These are phyloP conservation scores for Jackrogersella minutella DNA, from an alignment of 495 filamentous ascomycete genomes.

Conservation along the genomic window DNA sequence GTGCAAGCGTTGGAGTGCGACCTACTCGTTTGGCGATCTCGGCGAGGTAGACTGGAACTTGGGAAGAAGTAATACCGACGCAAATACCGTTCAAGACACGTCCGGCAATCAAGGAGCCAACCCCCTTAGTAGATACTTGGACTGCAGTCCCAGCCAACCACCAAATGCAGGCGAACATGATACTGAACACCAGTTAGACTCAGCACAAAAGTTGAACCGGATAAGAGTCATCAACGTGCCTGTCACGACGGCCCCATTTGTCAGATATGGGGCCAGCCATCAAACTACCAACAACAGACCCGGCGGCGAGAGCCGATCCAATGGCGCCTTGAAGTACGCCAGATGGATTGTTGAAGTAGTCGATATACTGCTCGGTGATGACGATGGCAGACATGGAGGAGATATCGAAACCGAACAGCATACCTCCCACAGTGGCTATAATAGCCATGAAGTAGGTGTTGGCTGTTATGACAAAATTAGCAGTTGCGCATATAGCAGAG, in stretches of 20 bases:
- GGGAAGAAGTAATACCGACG: constrained; percentile 78
- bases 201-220: neutral
- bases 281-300: constrained; percentile 70
- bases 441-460: constrained; percentile 71
- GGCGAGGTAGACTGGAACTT: constrained; percentile 83
- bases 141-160: constrained; percentile 77
- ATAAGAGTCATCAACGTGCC: constrained; percentile 16
- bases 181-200: constrained; percentile 44
- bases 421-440: constrained; percentile 67
- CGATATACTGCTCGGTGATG: constrained; percentile 70
- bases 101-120: constrained; percentile 72
- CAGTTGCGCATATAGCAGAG: constrained; percentile 18
- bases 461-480: constrained; percentile 35
- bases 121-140: constrained; percentile 67
- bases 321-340: constrained; percentile 71
- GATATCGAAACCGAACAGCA: constrained; percentile 72
- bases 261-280: constrained; percentile 73
- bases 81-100: constrained; percentile 75
- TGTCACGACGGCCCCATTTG: constrained; percentile 67
- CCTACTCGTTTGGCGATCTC: constrained; percentile 74
- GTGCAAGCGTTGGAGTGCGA: constrained; percentile 43
- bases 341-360: constrained; percentile 71
- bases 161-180: constrained; percentile 71
- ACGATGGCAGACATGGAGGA: constrained; percentile 79
- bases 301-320: constrained; percentile 70